Evolutionary conservation across 345 rosid species (phyloP), one percentile per base, ranked within the genome.

Genomic region (Camelina laxa): DNA sequence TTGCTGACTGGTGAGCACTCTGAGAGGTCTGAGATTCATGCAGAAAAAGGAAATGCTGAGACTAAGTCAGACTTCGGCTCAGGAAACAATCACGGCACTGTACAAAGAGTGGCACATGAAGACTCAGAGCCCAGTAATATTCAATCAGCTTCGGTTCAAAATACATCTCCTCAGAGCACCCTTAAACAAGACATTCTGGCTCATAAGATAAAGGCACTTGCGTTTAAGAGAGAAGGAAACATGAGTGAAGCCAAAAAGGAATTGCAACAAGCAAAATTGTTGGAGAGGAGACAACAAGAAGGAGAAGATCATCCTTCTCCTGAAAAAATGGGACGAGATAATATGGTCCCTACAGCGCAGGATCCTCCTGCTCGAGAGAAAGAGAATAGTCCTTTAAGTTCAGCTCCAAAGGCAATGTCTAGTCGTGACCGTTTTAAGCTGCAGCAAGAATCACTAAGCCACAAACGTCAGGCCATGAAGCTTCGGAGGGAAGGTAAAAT

Each of bases 401-500:
- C 76, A 68, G 81, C 85, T 80, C 77, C 84, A 51, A 88, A 87
- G 72, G 82, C 89, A 56, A 68, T 87, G 78, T 86, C 98, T 35
- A 60, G 89, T 27, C 95, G 93, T 54, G 97, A 88, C 72, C 95
- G 97, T 53, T 89, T 88, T 73, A 94, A 88, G 80, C 53, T 94
- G 75, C 98, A 94, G 59, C 96, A 91, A 78, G 87, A 94, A 73
- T 91, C 98, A 44, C 86, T 91, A 9, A 64, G 85, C 61, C 98
- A 89, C 78, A 91, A 94, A 76, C 91, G 95, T 11, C 89, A 83
- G 81, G 98, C 96, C 60, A 80, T 94, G 84, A 94, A 90, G 79
- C 84, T 91, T 69, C 81, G 96, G 2, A 91, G 87, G 60, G 97
- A 92, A 83, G 98, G 97, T 68, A 82, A 82, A 47, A 73, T 77